Evolutionary conservation across 495 filamentous ascomycete species (phyloP), one percentile per base, ranked within the genome.

Genomic region (Penicillium cataractarum): DNA sequence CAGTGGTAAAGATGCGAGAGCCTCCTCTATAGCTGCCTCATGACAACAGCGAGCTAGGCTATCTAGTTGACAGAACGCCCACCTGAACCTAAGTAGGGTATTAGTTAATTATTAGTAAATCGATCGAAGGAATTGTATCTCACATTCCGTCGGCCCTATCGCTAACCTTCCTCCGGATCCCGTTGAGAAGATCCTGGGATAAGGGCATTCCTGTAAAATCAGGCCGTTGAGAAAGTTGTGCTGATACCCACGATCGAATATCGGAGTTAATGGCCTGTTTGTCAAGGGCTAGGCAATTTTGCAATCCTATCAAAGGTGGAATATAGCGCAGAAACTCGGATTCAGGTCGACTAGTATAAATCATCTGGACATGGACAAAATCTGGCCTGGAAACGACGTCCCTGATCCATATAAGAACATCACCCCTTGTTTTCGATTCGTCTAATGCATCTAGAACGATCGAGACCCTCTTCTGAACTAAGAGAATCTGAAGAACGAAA

Each of bases 371-470:
- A 57, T 69, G 53, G n/a, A 0, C 26, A 9, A 65, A 32, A 7
- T 66, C 58, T 37, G 49, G 46, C n/a, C 39, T 60, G 32, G 66
- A 68, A 0, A 65, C 10, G 2, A 71, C 10, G 7, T 63, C 35
- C 13, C 65, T 24, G 21, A 77, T 70, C 48, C 63, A 60, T 32
- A 35, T 0, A 0, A 76, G 56, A n/a, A 72, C 32, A 48, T 64
- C 44, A 44, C 29, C 19, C 58, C 65, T 61, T 21, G 66, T 61
- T 24, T 27, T 53, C 46, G 61, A 70, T 65, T 86, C 86, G 78
- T 94, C 87, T 77, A 97, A 90, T 58, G 94, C 94, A n/a, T 81
- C 77, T 17, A 98, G 70, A 32, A 86, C 92, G 61, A 95, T 92
- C 1, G 86, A 86, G 57, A 96, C 82, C 97, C 83, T 97, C 94